Evolutionary conservation across 306 rosid genomes (phyloP).

Genomic region (Purshia tridentata): DNA sequence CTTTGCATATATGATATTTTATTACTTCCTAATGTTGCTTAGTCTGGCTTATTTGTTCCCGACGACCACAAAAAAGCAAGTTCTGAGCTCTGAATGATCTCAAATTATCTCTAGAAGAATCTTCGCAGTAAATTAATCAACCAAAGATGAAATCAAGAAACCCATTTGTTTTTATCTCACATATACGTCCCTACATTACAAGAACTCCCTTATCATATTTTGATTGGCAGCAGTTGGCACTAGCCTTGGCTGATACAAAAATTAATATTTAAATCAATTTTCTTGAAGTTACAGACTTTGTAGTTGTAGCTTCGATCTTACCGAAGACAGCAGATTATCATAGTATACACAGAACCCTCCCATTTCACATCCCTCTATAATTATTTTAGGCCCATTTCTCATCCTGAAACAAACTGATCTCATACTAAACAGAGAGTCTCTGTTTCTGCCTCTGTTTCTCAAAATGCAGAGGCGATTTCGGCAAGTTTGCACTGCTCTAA

Average conservation of each 20-base stretch:
- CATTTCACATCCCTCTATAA: constrained; percentile 7
- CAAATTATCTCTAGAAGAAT: background rate
- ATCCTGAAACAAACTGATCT: background rate
- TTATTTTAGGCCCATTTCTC: background rate
- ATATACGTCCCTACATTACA: background rate
- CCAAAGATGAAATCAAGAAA: constrained; percentile 8
- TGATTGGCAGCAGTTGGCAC: background rate
- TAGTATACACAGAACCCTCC: background rate
- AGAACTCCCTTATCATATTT: too few relatives aligned
- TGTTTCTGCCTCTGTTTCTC: constrained; percentile 2
- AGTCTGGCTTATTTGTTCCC: background rate
- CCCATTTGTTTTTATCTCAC: background rate
- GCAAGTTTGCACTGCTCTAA: constrained; percentile 44
- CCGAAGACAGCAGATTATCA: constrained; percentile 12
- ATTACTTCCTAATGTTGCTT: background rate
- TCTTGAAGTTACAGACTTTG: constrained; percentile 11
- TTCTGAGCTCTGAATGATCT: background rate
- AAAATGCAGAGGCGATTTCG: constrained; percentile 53
- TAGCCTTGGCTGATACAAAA: constrained; percentile 2
- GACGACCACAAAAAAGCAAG: background rate
- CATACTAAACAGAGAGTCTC: background rate
- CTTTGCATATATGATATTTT: background rate
- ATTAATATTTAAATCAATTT: background rate
- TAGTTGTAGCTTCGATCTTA: constrained; percentile 22
- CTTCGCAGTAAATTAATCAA: background rate